phyloP scores from a whole-genome alignment of 2,329 filamentous ascomycete species.

The Nothophoma quercina region DNA sequence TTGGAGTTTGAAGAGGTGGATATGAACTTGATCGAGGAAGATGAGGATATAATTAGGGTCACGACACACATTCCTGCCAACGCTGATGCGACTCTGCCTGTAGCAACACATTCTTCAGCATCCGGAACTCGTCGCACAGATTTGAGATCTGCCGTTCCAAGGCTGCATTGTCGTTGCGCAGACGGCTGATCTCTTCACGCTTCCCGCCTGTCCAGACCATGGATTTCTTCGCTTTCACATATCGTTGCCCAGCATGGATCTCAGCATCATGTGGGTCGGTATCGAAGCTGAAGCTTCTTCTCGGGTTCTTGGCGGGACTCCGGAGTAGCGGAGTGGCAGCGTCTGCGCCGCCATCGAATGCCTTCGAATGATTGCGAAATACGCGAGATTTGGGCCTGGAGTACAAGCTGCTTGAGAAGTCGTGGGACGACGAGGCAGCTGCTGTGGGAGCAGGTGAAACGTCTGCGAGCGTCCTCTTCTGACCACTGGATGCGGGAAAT shows the following conservation, averaged over 20 bases:
- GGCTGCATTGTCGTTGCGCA: slow-evolving; percentile 19
- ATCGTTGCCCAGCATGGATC: not conserved
- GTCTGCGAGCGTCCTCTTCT: not conserved
- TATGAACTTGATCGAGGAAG: not conserved
- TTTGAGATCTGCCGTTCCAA: slow-evolving; percentile 25
- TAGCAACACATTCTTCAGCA: slow-evolving; percentile 26
- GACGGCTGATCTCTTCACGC: not conserved
- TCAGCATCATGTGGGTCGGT: not conserved
- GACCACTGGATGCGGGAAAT: not conserved
- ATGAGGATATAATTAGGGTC: not conserved
- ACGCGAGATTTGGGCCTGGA: not conserved
- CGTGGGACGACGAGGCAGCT: not conserved
- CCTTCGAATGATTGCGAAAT: not conserved
- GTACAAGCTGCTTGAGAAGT: slow-evolving; percentile 2
- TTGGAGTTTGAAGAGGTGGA: slow-evolving; percentile 10
- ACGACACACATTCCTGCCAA: slow-evolving; percentile 2
- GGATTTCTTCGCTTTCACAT: not conserved
- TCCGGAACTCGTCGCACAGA: slow-evolving; percentile 27
- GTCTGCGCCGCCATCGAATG: slow-evolving; percentile 8
- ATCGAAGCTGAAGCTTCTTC: slow-evolving; percentile 7
- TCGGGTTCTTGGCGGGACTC: not conserved
- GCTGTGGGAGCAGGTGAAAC: not conserved
- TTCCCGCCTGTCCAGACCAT: not conserved
- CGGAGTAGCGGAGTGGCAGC: not conserved
- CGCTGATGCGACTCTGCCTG: slow-evolving; percentile 1